These are phyloP conservation scores for Pseudocercospora ulei DNA, from an alignment of 2,329 filamentous ascomycete genomes.

Conservation along the genomic window DNA sequence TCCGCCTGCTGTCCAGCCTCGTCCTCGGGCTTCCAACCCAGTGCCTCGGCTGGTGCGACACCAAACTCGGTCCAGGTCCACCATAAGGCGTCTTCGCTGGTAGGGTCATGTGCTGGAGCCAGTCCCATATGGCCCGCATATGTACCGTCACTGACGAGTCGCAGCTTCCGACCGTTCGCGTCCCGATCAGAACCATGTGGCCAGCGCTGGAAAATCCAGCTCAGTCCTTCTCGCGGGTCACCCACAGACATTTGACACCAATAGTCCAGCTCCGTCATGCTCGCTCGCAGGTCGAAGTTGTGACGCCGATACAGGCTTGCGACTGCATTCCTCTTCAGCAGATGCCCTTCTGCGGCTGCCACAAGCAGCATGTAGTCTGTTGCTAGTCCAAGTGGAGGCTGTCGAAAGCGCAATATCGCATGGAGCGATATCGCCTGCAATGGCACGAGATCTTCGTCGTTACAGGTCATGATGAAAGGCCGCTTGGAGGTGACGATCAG, in stretches of 20 bases:
- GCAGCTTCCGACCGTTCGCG: conserved; percentile 55
- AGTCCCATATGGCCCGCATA: conserved; percentile 70
- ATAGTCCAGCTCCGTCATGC: conserved; percentile 76
- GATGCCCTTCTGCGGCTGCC: conserved; percentile 81
- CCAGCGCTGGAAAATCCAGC: conserved; percentile 79
- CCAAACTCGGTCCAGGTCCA: conserved; percentile 61
- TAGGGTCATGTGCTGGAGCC: conserved; percentile 41
- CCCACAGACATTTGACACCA: conserved; percentile 97
- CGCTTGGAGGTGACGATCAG: conserved; percentile 78
- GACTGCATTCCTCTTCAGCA: conserved; percentile 58
- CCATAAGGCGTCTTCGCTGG: conserved; percentile 54
- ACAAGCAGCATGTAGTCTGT: conserved; percentile 72
- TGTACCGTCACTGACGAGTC: conserved; percentile 72
- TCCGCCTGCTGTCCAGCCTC: not conserved
- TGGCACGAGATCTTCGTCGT: conserved; percentile 74
- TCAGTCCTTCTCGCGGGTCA: conserved; percentile 73
- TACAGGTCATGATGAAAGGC: conserved; percentile 92
- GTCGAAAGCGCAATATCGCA: conserved; percentile 67
- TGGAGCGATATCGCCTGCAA: conserved; percentile 65
- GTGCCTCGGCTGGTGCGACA: conserved; percentile 34
- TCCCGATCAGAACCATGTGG: conserved; percentile 62
- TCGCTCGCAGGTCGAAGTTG: conserved; percentile 63
- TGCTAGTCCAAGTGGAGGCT: conserved; percentile 57
- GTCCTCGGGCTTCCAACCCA: conserved; percentile 36
- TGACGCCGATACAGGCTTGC: conserved; percentile 61